Evolutionary conservation across 2,329 filamentous ascomycete species (phyloP), one percentile per base, ranked within the genome.

Genomic region (Epichloe hybrida): DNA sequence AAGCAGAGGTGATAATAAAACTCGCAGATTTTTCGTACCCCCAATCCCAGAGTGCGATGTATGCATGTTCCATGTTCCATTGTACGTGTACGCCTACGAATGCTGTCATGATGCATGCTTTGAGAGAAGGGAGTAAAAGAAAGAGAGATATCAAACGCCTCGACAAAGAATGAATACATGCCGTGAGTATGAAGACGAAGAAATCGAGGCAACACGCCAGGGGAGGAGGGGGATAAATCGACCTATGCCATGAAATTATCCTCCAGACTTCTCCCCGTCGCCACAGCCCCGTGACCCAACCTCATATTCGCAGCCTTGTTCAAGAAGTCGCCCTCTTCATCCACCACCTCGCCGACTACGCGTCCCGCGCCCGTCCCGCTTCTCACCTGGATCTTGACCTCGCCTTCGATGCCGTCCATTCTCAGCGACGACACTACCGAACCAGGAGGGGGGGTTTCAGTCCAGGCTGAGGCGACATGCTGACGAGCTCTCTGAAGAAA

Each of bases 401-500:
- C 76, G 15, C 75, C 77, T 13, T 71, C 67, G 9, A 80, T 72
- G 45, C 77, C 77, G 51, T 81, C 76, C 21, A 80, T 69, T 35
- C 73, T 67, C 1, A 80, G 66, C 35, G 68, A 73, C 41, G 70
- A 71, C 20, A 69, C 64, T 1, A 64, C 64, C 6, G 63, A 62
- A 8, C 64, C 64, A 3, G 63, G 64, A 0, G 64, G 64, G 61
- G 62, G 0, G 62, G 66, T 34, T 62, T 62, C 41, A 68, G 57
- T 39, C 67, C 68, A 4, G 69, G 69, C 44, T 62, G 63, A 11
- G 72, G 70, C 3, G 66, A 65, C 53, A 71, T 61, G 56, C 66
- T 69, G 39, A 79, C 74, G 6, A 88, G 74, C 48, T 83, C 79
- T 50, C 81, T 75, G 49, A 90, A 80, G 58, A 86, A 84, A 35